Evolutionary conservation across 192 early-diverging fungal genomes (phyloP).

Genomic region (Backusella psychrophila): DNA sequence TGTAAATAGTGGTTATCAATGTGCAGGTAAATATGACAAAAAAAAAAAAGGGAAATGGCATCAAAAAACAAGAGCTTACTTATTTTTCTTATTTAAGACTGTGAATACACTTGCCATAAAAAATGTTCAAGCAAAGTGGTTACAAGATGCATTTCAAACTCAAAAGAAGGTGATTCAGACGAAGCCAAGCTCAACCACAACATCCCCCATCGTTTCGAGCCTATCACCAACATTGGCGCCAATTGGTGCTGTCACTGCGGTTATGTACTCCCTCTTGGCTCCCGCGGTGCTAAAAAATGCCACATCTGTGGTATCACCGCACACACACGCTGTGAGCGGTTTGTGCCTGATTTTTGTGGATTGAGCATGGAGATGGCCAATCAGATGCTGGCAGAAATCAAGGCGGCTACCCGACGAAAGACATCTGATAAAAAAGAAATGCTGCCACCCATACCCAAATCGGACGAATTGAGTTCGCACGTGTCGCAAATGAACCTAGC

Average conservation of each 20-base stretch:
- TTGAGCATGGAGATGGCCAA: conserved; percentile 83
- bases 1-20: conserved; percentile 83
- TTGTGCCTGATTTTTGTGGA: conserved; percentile 93
- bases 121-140: conserved; percentile 84
- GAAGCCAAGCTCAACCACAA: conserved; percentile 76
- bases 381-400: conserved; percentile 83
- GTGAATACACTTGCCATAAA: conserved; percentile 92
- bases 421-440: background rate
- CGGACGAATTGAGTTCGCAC: background rate
- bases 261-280: conserved; percentile 86
- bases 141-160: conserved; percentile 83
- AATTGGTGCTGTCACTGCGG: conserved; percentile 99
- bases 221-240: conserved; percentile 72
- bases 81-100: conserved; percentile 54
- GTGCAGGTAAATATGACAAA: conserved; percentile 69
- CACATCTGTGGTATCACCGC: conserved; percentile 69
- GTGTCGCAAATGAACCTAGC: background rate
- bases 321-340: conserved; percentile 78
- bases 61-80: background rate
- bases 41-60: background rate
- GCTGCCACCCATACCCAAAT: too few species aligned
- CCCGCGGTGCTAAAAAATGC: conserved; percentile 53
- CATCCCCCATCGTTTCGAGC: conserved; percentile 95
- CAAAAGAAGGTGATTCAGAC: conserved; percentile 62
- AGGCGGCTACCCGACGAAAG: conserved; percentile 43